A percentile compares a stretch with the other conserved stretches of the same genome.
Evolutionary conservation across 2,329 filamentous ascomycete species (phyloP).

Genomic region (Aureobasidium lini): DNA sequence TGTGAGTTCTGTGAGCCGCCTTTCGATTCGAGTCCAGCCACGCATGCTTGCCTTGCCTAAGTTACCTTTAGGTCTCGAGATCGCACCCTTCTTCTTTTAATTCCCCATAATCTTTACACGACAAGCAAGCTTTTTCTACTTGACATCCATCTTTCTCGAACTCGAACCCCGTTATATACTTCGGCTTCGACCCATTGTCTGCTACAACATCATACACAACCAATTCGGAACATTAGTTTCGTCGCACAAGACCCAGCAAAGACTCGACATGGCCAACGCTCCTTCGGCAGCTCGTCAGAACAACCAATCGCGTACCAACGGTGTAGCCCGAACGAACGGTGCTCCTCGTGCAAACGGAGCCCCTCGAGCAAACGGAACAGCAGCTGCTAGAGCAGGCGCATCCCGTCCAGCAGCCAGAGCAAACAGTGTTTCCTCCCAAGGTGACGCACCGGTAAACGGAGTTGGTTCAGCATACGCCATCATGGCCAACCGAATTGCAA

Average conservation of each 20-base stretch:
- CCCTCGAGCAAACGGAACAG: slow-evolving; percentile 12
- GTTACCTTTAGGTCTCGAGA: slow-evolving; percentile 11
- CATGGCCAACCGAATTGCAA: slow-evolving; percentile 44
- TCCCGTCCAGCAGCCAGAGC: slow-evolving; percentile 14
- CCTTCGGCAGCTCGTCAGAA: slow-evolving; percentile 6
- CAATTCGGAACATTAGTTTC: neutral
- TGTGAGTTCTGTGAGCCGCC: neutral
- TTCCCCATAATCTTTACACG: neutral
- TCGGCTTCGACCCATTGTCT: neutral
- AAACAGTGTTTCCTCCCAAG: slow-evolving; percentile 28
- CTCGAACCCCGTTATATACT: neutral
- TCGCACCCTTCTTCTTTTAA: slow-evolving; percentile 4
- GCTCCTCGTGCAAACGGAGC: slow-evolving; percentile 12
- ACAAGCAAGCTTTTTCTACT: neutral
- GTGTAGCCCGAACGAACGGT: slow-evolving; percentile 10
- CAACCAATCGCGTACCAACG: slow-evolving; percentile 11
- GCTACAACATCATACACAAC: neutral
- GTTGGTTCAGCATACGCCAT: slow-evolving; percentile 41
- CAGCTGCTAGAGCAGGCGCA: slow-evolving; percentile 10
- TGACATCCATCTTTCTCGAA: neutral
- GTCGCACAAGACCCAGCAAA: neutral
- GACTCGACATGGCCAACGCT: slow-evolving; percentile 9
- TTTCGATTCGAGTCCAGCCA: slow-evolving; percentile 4
- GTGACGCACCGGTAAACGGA: slow-evolving; percentile 22
- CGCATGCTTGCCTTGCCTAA: neutral